A percentile compares a stretch with the other conserved stretches of the same genome.
These are phyloP conservation scores for Fusarium musae DNA, from an alignment of 2,329 filamentous ascomycete species.

Conservation along the genomic window DNA sequence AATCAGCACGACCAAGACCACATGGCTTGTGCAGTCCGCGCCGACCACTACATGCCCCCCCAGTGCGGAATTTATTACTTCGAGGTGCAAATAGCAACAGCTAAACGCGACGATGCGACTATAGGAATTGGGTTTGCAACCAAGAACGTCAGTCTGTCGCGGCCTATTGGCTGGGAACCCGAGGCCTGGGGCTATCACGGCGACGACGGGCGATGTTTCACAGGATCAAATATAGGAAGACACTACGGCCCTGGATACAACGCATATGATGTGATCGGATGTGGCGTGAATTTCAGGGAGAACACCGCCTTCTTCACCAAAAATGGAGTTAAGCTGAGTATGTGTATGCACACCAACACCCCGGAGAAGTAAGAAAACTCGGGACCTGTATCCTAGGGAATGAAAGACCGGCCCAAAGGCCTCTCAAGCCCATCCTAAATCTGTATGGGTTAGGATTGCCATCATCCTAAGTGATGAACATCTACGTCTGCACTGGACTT, in stretches of 20 bases:
- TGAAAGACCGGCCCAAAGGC: neutral
- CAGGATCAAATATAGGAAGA: constrained; percentile 66
- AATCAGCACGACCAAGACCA: constrained; percentile 65
- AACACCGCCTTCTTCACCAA: constrained; percentile 76
- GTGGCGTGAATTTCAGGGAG: constrained; percentile 73
- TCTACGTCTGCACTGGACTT: too few relatives aligned
- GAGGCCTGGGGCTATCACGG: constrained; percentile 77
- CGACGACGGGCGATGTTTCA: constrained; percentile 72
- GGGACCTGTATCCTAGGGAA: neutral
- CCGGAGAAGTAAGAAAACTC: neutral
- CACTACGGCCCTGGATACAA: constrained; percentile 67
- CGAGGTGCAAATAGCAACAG: constrained; percentile 70
- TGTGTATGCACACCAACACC: constrained; percentile 38
- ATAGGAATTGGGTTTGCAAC: constrained; percentile 72
- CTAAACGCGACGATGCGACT: constrained; percentile 66
- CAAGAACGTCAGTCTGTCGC: constrained; percentile 62
- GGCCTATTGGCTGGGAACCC: constrained; percentile 73
- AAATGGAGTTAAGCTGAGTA: constrained; percentile 69
- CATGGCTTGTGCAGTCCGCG: constrained; percentile 84
- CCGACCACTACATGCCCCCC: constrained; percentile 86
- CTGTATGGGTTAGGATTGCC: neutral
- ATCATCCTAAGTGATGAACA: neutral
- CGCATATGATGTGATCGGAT: constrained; percentile 69
- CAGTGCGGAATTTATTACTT: constrained; percentile 97
- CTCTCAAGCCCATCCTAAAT: neutral